phyloP scores from a whole-genome alignment of 1,284 basidiomycete genomes.

The Marasmius sp. region DNA sequence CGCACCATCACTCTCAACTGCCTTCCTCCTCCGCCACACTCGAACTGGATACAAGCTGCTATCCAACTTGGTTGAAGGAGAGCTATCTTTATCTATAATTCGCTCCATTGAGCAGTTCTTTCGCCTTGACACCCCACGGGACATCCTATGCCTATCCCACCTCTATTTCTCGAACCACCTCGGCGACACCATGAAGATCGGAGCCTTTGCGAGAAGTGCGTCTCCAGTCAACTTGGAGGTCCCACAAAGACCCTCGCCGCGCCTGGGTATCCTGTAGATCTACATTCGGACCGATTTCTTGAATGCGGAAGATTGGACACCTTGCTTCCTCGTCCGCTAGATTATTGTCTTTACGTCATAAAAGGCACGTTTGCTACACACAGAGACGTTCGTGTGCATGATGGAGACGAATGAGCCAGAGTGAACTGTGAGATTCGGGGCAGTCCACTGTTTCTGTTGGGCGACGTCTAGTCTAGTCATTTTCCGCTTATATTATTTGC shows the following conservation, averaged over 20 bases:
- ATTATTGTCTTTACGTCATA: constrained; percentile 33
- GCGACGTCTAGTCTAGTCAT: too few species aligned
- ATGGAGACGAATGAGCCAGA: too few species aligned
- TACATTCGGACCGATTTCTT: constrained; percentile 36
- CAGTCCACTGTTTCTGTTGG: too few species aligned
- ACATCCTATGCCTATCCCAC: constrained; percentile 48
- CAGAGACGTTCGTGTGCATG: too few species aligned
- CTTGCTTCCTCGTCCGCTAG: constrained; percentile 46
- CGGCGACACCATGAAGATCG: constrained; percentile 45
- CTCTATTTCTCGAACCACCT: constrained; percentile 40
- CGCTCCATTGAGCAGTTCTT: constrained; percentile 25
- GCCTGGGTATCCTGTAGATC: constrained; percentile 42
- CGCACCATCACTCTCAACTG: constrained; percentile 38
- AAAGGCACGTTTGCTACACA: too few species aligned
- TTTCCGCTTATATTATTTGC: too few species aligned
- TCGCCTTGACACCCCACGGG: constrained; percentile 35
- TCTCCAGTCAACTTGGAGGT: constrained; percentile 48
- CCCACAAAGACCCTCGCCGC: constrained; percentile 32
- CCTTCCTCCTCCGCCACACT: constrained; percentile 50
- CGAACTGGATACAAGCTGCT: constrained; percentile 36
- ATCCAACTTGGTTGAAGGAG: constrained; percentile 53
- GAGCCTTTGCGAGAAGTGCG: constrained; percentile 30
- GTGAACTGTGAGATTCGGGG: too few species aligned
- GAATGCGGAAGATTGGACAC: constrained; percentile 26
- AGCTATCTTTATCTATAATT: constrained; percentile 32